phyloP scores from a whole-genome alignment of 805 yeast species.

The Suhomyces xylopsoci region DNA sequence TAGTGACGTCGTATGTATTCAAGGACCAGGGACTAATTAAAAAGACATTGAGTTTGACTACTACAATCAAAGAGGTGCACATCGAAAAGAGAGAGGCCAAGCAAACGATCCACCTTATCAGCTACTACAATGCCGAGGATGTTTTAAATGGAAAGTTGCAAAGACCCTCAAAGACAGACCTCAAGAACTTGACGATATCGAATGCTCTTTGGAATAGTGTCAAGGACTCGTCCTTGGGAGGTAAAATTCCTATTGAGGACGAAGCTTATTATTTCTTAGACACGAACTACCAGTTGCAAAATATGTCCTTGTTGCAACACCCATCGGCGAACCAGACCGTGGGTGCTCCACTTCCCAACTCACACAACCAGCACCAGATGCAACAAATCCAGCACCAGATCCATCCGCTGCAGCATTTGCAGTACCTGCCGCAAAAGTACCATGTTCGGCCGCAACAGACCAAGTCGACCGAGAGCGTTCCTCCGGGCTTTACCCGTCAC shows the following conservation, averaged over 20 bases:
- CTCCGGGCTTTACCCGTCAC: neutral
- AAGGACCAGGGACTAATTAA: conserved; percentile 75
- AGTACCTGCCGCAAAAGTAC: conserved; percentile 5
- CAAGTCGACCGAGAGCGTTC: neutral
- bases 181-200: conserved; percentile 49
- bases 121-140: conserved; percentile 77
- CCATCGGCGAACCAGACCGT: conserved; percentile 1
- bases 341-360: conserved; percentile 1
- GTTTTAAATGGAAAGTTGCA: conserved; percentile 55
- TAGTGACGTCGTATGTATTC: conserved; percentile 59
- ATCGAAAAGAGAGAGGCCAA: conserved; percentile 21
- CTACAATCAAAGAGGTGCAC: conserved; percentile 23
- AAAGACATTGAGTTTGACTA: conserved; percentile 65
- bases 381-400: conserved; percentile 6
- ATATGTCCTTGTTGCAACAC: conserved; percentile 30
- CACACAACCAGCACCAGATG: conserved; percentile 8
- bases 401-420: conserved; percentile 2
- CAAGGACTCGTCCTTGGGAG: conserved; percentile 58
- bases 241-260: conserved; percentile 48
- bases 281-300: conserved; percentile 40
- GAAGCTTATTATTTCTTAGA: conserved; percentile 50
- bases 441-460: neutral
- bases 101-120: conserved; percentile 67
- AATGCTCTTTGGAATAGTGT: conserved; percentile 53
- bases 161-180: conserved; percentile 56